Evolutionary conservation across 352 stramenopile genomes (phyloP).

Genomic region (Phytophthora pistaciae): DNA sequence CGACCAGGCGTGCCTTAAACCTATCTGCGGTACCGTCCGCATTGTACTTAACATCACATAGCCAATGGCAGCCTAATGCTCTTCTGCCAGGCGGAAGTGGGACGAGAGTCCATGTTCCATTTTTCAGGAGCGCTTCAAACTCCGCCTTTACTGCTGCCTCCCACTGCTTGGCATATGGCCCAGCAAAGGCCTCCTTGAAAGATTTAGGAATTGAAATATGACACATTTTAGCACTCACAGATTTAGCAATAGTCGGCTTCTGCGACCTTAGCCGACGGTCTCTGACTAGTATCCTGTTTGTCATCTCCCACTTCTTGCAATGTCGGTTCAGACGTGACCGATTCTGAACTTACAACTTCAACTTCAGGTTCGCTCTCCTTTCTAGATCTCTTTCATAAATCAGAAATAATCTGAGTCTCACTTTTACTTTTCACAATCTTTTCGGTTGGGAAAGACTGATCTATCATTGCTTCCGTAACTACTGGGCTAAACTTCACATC

Average conservation of each 20-base stretch:
- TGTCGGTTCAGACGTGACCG: too few species aligned
- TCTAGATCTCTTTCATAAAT: not conserved
- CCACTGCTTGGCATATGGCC: not conserved
- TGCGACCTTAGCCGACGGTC: not conserved
- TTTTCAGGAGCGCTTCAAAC: not conserved
- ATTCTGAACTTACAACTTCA: not conserved
- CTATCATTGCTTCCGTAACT: not conserved
- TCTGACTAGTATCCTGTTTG: not conserved
- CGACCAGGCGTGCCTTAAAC: not conserved
- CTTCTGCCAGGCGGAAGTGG: not conserved
- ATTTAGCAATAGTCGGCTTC: not conserved
- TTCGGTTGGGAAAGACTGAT: not conserved
- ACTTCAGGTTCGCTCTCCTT: not conserved
- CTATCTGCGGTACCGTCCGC: not conserved
- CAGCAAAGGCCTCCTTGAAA: not conserved
- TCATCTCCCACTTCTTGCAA: too few species aligned
- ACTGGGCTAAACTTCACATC: not conserved
- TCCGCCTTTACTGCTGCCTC: not conserved
- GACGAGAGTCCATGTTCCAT: not conserved
- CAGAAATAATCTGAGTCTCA: too few species aligned
- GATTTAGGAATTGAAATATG: not conserved
- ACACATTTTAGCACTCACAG: too few species aligned
- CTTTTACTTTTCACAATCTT: not conserved
- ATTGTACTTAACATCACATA: slow-evolving; percentile 22
- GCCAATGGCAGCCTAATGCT: slow-evolving; percentile 10